Evolutionary conservation across 2,329 filamentous ascomycete species (phyloP).

Genomic region (Diplodia mutila): DNA sequence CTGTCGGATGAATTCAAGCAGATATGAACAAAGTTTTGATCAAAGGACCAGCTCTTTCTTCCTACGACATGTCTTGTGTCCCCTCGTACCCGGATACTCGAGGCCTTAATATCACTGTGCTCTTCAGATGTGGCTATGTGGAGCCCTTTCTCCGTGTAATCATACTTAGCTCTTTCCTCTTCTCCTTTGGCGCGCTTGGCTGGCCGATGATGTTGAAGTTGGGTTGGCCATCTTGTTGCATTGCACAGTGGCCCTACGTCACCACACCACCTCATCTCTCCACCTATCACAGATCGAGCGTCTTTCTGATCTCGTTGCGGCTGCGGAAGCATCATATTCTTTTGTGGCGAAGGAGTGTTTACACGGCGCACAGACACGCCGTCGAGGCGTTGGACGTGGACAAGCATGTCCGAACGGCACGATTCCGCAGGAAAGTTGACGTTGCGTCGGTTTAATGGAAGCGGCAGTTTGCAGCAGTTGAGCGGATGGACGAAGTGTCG

Average conservation of each 20-base stretch:
- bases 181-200: background rate
- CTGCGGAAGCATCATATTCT: background rate
- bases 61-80: background rate
- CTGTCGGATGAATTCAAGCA: constrained; percentile 26
- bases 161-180: constrained; percentile 8
- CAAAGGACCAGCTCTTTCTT: background rate
- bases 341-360: background rate
- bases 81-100: background rate
- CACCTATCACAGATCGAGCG: background rate
- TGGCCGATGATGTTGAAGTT: background rate
- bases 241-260: background rate
- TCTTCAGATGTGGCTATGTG: background rate
- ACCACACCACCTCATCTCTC: background rate
- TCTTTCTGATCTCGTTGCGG: background rate
- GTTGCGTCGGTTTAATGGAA: background rate
- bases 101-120: background rate
- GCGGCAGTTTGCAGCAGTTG: background rate
- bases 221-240: background rate
- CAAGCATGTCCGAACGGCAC: background rate
- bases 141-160: background rate
- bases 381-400: background rate
- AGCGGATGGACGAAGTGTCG: background rate
- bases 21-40: constrained; percentile 10
- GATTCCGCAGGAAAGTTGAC: background rate
- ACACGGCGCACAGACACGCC: background rate